Evolutionary conservation across 2,329 filamentous ascomycete species (phyloP).

Genomic region (Cytospora paraplurivora): DNA sequence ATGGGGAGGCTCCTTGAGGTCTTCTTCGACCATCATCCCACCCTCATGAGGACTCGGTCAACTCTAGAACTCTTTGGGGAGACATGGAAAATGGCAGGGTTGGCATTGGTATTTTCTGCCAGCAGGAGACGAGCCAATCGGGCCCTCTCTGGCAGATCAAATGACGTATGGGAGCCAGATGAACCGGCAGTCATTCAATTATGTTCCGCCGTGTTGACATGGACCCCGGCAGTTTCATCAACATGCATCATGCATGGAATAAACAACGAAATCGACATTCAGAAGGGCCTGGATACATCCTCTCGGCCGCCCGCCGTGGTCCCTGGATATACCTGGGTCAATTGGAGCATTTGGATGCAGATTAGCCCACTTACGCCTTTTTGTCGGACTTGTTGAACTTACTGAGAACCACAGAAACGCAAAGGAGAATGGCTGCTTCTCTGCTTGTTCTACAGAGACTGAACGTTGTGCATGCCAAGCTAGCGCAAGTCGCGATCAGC

Average conservation of each 20-base stretch:
- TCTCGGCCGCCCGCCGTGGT: background rate
- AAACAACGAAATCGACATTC: background rate
- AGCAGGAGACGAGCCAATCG: background rate
- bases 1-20: background rate
- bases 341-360: background rate
- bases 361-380: background rate
- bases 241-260: background rate
- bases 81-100: background rate
- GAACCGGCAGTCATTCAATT: background rate
- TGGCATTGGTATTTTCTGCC: background rate
- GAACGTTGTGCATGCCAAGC: slow-evolving; percentile 17
- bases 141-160: background rate
- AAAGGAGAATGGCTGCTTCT: background rate
- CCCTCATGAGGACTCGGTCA: background rate
- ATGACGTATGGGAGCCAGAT: background rate
- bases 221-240: background rate
- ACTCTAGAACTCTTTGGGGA: background rate
- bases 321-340: background rate
- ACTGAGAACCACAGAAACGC: background rate
- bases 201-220: background rate
- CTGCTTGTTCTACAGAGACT: slow-evolving; percentile 4
- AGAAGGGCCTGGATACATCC: background rate
- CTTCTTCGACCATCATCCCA: background rate
- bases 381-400: background rate
- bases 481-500: slow-evolving; percentile 20